Base-by-base conservation (phyloP, 1,284 basidiomycete species). In the Cryptococcus sp. region DNA sequence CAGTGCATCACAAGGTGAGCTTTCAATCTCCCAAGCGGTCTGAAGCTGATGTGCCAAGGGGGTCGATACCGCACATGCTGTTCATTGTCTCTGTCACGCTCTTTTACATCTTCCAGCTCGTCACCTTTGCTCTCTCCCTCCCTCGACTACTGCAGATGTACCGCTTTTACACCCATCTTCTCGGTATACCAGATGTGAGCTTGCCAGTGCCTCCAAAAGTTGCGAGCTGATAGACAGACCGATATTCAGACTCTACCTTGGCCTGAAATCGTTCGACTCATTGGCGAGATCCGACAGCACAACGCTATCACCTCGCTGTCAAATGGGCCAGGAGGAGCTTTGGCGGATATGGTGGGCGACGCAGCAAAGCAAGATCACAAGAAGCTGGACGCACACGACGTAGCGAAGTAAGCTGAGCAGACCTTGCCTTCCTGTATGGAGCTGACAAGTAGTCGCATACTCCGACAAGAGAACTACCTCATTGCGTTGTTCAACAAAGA, bases 401-500 rank as follows among this genome's bases (percentile, higher is more conserved):
- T 74, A 16, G 72, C 72, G 14, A 74, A 97, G 73, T 74, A 42
- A 59, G 71, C 25, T 3, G 21, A 12, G 1, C 23, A 2, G 14
- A 2, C 19, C n/a, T 33, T 11, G 24, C 23, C 5, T 2, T 9
- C 18, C 23, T 22, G 4, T 11, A 23, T 10, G 22, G 22, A 38
- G 24, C 42, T 45, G n/a, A 45, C 37, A 23, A 5, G 10, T 50
- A 74, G 73, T 67, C 86, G 95, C 41, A 95, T 99, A 64, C 83
- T 98, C 82, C 82, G 94, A 18, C 89, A 95, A 69, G 92, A 97
- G 70, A 99, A 99, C 74, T 99, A 97, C 70, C 79, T 99, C 43
- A 95, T 97, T 52, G 93, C 94, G 0, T 74, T 99, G 14, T 97
- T 98, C 75, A 97, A 97, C 76, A 97, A 97, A 66, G 91, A 95